Evolutionary conservation across 192 early-diverging fungal species (phyloP).

Genomic region (Umbelopsis sp.): DNA sequence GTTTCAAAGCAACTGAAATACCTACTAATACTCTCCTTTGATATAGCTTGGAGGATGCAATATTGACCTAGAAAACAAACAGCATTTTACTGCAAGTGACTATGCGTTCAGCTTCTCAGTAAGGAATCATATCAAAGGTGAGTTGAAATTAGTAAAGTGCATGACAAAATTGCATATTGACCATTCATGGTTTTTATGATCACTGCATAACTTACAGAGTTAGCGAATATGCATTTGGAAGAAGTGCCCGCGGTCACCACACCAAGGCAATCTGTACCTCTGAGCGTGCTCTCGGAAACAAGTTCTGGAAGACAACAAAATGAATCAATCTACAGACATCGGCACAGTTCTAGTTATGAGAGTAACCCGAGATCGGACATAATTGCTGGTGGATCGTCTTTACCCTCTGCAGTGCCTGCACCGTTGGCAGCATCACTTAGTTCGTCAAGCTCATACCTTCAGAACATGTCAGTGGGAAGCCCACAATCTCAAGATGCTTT

Average conservation of each 20-base stretch:
- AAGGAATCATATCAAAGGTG: slow-evolving; percentile 33
- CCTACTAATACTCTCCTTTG: background rate
- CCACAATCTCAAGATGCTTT: slow-evolving; percentile 12
- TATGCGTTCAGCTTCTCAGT: slow-evolving; percentile 36
- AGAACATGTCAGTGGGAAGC: background rate
- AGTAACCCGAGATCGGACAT: background rate
- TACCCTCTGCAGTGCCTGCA: background rate
- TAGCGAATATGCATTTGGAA: slow-evolving; percentile 3
- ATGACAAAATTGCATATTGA: background rate
- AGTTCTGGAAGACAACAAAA: background rate
- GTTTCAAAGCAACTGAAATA: background rate
- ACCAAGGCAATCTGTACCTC: background rate
- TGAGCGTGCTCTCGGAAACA: background rate
- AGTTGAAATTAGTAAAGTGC: background rate
- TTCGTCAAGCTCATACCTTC: slow-evolving; percentile 5
- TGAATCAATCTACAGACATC: slow-evolving; percentile 1
- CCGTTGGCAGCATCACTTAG: slow-evolving; percentile 7
- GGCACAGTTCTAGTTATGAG: slow-evolving; percentile 11
- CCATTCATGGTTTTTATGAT: too few relatives aligned
- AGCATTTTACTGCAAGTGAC: slow-evolving; percentile 31
- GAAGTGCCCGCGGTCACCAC: background rate
- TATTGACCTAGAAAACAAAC: slow-evolving; percentile 33
- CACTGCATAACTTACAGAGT: background rate
- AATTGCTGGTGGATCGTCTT: background rate
- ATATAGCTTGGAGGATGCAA: slow-evolving; percentile 33